These are phyloP conservation scores for Immersiella caudata DNA, from an alignment of 495 filamentous ascomycete genomes.

Conservation along the genomic window DNA sequence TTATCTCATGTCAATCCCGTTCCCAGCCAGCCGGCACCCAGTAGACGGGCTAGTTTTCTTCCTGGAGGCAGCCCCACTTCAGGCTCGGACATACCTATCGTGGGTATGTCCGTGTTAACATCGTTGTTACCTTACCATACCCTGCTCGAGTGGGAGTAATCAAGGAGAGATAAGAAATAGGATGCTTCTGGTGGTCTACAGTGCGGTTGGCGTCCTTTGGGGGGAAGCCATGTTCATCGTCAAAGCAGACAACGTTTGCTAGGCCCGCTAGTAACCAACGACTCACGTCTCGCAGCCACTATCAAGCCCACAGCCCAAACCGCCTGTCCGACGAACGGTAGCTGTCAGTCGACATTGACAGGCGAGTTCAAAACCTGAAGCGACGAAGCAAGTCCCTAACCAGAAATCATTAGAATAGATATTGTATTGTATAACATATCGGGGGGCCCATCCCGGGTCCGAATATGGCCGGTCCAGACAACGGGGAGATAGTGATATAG, in stretches of 20 bases:
- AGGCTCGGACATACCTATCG: not conserved
- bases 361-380: not conserved
- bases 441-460: constrained; percentile 3
- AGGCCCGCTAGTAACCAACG: too few relatives aligned
- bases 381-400: not conserved
- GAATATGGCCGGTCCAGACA: constrained; percentile 1
- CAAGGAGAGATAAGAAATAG: too few relatives aligned
- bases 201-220: too few relatives aligned
- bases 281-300: too few relatives aligned
- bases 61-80: not conserved
- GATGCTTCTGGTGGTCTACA: too few relatives aligned
- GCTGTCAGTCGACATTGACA: too few relatives aligned
- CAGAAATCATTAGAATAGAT: constrained; percentile 21
- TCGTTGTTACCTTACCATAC: too few relatives aligned
- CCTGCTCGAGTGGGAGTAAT: too few relatives aligned
- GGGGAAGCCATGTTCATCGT: too few relatives aligned
- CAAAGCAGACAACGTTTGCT: too few relatives aligned
- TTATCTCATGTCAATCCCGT: not conserved
- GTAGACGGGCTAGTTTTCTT: not conserved
- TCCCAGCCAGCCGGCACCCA: not conserved
- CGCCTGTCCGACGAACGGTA: too few relatives aligned
- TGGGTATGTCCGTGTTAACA: not conserved
- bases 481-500: constrained; percentile 7
- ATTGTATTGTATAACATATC: constrained; percentile 18
- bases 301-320: too few relatives aligned